Evolutionary conservation across 2,329 filamentous ascomycete genomes (phyloP).

Genomic region (Verticillium alfalfae): DNA sequence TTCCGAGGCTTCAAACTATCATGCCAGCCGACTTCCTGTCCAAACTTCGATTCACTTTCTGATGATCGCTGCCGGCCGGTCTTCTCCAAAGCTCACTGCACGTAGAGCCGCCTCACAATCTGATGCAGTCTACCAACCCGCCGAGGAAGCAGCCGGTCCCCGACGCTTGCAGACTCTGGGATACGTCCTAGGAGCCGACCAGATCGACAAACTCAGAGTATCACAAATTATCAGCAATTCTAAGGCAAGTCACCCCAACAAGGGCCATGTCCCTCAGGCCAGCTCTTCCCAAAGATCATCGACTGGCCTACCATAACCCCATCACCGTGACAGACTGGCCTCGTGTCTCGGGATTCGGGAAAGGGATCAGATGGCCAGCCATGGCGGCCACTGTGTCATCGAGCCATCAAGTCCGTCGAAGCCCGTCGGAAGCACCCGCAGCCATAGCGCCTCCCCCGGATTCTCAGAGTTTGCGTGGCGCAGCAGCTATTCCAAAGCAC

Average conservation of each 20-base stretch:
- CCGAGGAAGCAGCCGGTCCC: neutral
- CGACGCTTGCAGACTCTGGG: neutral
- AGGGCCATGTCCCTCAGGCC: too few species aligned
- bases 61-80: neutral
- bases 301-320: neutral
- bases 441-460: neutral
- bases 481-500: neutral
- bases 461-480: neutral
- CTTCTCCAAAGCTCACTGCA: neutral
- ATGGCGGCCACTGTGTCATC: neutral
- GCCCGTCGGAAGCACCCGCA: neutral
- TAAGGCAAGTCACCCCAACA: too few species aligned
- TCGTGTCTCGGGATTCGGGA: neutral
- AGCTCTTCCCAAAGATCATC: too few species aligned
- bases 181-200: too few species aligned
- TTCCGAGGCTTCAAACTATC: too few species aligned
- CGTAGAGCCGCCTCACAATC: neutral
- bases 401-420: too few species aligned
- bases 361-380: neutral
- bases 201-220: too few species aligned
- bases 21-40: too few species aligned
- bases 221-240: too few species aligned
- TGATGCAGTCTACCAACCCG: neutral
- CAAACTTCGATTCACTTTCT: too few species aligned
- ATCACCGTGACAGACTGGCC: neutral